Base-by-base conservation (phyloP, 495 filamentous ascomycete genomes). In the Neurospora intermedia region DNA sequence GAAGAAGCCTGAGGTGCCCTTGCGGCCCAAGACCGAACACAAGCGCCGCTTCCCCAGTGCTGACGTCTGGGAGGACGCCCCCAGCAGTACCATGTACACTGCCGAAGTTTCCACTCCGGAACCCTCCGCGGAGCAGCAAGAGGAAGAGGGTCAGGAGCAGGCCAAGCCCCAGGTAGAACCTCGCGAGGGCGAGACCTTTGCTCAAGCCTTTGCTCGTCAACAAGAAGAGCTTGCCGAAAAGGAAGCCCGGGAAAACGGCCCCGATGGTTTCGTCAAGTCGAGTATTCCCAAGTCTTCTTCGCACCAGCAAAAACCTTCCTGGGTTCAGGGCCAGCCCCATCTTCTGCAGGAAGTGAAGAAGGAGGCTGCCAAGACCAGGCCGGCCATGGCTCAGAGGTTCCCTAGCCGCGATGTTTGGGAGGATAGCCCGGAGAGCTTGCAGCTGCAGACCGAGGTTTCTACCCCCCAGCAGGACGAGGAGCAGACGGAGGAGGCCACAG, bases 381-480 rank as follows among this genome's bases (percentile, higher is more conserved):
- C 79, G 3, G 13, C 45, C 8, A 77, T 88, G 77, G 87, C 89
- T 72, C 91, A 92, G 43, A 88, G 94, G 8, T 99, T 99, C 79
- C 96, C 96, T 6, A 97, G 94, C 79, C 89, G 89, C 43, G 96
- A 99, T 82, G 91, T 98, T 62, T 99, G 96, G 96, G 96, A 99
- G 83, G 96, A 99, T 79, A 89, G 89, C 0, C 95, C 96, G 5
- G 92, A 96, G 75, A 94, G 91, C 76, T 87, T 93, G 66, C 86
- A 91, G 71, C 87, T 96, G 39, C 89, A 91, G 73, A 94, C 96
- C 13, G 95, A 92, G 5, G 90, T 98, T 35, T 88, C 87, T 69
- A 81, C 79, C 15, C 88, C 88, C n/a, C 89, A 93, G 48, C 78
- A 83, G 15, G 81, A 85, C 6, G 84, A 87, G 20, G 78, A 83